These are phyloP conservation scores for Annulohypoxylon truncatum DNA, from an alignment of 2,329 filamentous ascomycete species.

Conservation along the genomic window DNA sequence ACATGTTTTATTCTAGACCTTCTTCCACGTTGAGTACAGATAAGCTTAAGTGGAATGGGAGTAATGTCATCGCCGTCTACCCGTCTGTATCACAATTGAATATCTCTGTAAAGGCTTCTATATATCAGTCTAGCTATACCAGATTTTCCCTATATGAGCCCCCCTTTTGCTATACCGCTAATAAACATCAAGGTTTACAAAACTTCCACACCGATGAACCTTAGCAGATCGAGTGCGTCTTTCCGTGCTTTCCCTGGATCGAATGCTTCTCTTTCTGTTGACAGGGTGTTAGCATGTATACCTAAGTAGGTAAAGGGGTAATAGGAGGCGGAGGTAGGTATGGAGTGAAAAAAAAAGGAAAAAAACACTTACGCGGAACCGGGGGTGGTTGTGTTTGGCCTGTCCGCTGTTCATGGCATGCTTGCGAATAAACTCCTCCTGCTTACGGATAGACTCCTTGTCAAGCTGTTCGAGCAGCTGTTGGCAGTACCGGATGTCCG, in stretches of 20 bases:
- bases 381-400: slow-evolving; percentile 63
- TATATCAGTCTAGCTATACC: slow-evolving; percentile 9
- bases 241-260: slow-evolving; percentile 88
- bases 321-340: not conserved
- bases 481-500: slow-evolving; percentile 82
- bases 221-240: slow-evolving; percentile 88
- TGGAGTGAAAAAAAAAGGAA: not conserved
- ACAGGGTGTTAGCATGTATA: not conserved
- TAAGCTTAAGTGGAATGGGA: not conserved
- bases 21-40: not conserved
- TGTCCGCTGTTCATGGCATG: slow-evolving; percentile 66
- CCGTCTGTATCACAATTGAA: slow-evolving; percentile 10
- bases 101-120: slow-evolving; percentile 9
- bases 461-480: slow-evolving; percentile 80
- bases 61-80: not conserved
- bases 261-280: slow-evolving; percentile 81
- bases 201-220: not conserved
- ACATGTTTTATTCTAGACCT: too few relatives aligned
- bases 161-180: not conserved
- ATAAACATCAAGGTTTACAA: not conserved
- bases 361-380: slow-evolving; percentile 59
- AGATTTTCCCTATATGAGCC: not conserved
- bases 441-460: slow-evolving; percentile 73
- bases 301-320: not conserved
- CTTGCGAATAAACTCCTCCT: slow-evolving; percentile 72